Base-by-base conservation (phyloP, 495 filamentous ascomycete species). In the Neurospora tetrasperma region DNA sequence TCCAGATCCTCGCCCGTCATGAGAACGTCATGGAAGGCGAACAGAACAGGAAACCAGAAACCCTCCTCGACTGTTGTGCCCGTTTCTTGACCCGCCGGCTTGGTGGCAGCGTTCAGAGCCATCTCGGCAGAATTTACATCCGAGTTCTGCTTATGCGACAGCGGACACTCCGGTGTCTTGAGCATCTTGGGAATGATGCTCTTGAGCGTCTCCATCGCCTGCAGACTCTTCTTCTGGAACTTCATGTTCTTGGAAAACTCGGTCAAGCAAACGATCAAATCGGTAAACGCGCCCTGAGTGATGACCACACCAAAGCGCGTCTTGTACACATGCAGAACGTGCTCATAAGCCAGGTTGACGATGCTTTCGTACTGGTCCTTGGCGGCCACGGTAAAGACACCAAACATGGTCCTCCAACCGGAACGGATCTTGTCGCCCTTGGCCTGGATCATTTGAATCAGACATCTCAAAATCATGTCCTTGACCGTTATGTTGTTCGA, bases 1-100 rank as follows among this genome's bases (percentile, higher is more conserved):
- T 99, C 96, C n/a, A 99, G 87, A 79, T 99, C 96, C 80, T 98
- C 96, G 3, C 96, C 96, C 40, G 96, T 99, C 96, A 99, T 99
- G 27, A 99, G 85, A 27, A 98, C 94, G 82, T 99, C 96, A 81
- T 99, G 96, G 84, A 98, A 98, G 7, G 96, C 94, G 79, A 98
- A 98, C 14, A 99, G 86, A 40, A 99, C 91, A 0, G 96, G 96
- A 75, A 98, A 98, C 96, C 96, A 99, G 81, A 93, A 99, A 44
- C 97, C 95, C 79, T 98, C 96, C 78, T 98, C 94, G 74, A 96
- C 88, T 0, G 93, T 94, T 71, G 90, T 91, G 38, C 86, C 82
- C 11, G 79, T 86, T 75, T 89, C 88, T 41, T 77, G 78, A 23
- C 76, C 80, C 3, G 82, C 73, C 0, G 83, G 76, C 75, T 80